Evolutionary conservation across 78 protist genomes (phyloP), one percentile per base, ranked within the genome.

Genomic region (Protostelium mycophagum): DNA sequence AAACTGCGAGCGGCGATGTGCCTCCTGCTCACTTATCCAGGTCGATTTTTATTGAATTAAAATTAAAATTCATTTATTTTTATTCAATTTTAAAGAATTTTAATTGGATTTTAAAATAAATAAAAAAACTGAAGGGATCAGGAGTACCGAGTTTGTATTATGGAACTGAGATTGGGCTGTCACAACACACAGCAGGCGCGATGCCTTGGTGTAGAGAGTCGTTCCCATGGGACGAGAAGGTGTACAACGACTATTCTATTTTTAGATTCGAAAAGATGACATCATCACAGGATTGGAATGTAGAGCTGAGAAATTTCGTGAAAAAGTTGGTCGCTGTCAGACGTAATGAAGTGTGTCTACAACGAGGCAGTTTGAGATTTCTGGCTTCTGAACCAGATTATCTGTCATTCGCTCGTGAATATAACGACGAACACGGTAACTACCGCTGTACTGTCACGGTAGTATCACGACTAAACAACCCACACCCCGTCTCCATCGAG

Each of bases 151-250:
- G 73, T 16, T 16, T 51, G 73, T 51, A 51, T 51, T 51, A 51
- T 51, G 73, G 73, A 25, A 51, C 73, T 5, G 73, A 51, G 73
- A 51, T 51, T 25, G 73, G 73, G 73, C 73, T 51, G 31, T 51
- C 73, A 25, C 73, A 51, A 16, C 16, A 16, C 31, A 51, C 31
- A 51, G 16, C 5, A 51, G 73, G 73, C 5, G 5, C 73, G 73
- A 51, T 51, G 73, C 73, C 73, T 51, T 51, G 73, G 73, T 51
- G 73, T 51, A 51, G 73, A 51, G 73, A 51, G 73, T 51, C 73
- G 5, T 25, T 51, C 31, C 5, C 16, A 25, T 51, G 73, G 73
- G 73, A 51, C 16, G 73, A 51, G 73, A 16, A 51, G 73, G 73
- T 51, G 73, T 51, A 16, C 73, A 51, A 5, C 73, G 73, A 16